A percentile compares a stretch with the other conserved stretches of the same genome.
phyloP scores from a whole-genome alignment of 257 asterid species.

The Jacaranda mimosifolia region DNA sequence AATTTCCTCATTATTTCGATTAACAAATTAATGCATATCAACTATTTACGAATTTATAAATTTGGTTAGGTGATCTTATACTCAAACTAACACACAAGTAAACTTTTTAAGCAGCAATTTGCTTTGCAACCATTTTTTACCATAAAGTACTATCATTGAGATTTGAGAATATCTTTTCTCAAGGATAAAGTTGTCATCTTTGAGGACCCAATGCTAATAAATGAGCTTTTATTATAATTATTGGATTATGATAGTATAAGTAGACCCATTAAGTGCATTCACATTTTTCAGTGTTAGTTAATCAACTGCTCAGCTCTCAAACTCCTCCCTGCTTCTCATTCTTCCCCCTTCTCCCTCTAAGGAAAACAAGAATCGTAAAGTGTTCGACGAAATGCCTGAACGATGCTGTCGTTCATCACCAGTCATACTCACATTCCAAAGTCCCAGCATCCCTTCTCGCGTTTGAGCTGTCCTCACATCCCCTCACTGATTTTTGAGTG shows the following conservation, averaged over 20 bases:
- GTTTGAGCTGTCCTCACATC: constrained; percentile 35
- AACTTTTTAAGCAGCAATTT: too few species aligned
- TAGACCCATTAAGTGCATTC: constrained; percentile 30
- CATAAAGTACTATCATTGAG: too few species aligned
- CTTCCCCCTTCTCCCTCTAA: neutral
- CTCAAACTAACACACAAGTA: too few species aligned
- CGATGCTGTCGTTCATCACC: constrained; percentile 64
- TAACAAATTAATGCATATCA: too few species aligned
- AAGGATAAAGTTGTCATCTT: too few species aligned
- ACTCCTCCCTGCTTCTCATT: neutral
- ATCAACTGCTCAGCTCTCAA: constrained; percentile 35
- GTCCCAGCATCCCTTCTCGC: constrained; percentile 33
- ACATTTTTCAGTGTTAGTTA: constrained; percentile 53
- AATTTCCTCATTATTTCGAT: too few species aligned
- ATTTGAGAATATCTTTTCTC: too few species aligned
- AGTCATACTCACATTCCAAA: constrained; percentile 35
- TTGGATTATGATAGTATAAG: neutral
- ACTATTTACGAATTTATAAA: too few species aligned
- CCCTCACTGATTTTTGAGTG: constrained; percentile 28
- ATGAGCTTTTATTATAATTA: too few species aligned
- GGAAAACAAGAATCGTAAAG: neutral
- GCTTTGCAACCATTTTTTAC: neutral
- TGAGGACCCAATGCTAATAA: too few species aligned
- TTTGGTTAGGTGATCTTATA: too few species aligned
- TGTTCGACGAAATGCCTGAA: constrained; percentile 89